A percentile compares a stretch with the other conserved stretches of the same genome.
Evolutionary conservation across 805 yeast species (phyloP).

Genomic region (Sungouiozyma intestinalis): DNA sequence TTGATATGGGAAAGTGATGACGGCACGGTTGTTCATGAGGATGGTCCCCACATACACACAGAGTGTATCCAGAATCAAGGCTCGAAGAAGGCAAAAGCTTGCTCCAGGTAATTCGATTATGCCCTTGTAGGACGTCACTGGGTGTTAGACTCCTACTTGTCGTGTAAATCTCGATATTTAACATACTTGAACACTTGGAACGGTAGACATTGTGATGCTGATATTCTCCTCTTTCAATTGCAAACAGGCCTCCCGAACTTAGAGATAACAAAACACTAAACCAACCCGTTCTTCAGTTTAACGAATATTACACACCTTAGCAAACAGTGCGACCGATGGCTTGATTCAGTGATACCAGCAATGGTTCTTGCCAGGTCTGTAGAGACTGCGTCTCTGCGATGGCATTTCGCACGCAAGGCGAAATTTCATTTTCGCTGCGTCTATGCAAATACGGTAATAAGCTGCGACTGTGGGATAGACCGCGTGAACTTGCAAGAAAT

Average conservation of each 20-base stretch:
- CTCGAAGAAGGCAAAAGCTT: too few species aligned
- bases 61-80: too few species aligned
- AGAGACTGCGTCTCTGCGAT: neutral
- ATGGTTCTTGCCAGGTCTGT: neutral
- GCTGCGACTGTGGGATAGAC: too few species aligned
- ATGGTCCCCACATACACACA: too few species aligned
- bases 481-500: too few species aligned
- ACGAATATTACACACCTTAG: neutral
- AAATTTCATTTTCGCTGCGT: neutral
- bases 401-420: neutral
- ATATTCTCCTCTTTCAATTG: constrained; percentile 14
- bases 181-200: constrained; percentile 56
- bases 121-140: too few species aligned
- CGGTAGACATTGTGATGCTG: constrained; percentile 48
- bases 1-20: too few species aligned
- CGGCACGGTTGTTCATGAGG: too few species aligned
- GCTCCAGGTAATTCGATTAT: too few species aligned
- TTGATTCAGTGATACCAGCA: neutral
- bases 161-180: neutral
- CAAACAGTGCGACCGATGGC: neutral
- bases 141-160: neutral
- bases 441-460: too few species aligned
- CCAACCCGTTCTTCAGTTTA: neutral
- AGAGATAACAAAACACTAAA: neutral
- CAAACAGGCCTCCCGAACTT: constrained; percentile 2